Base-by-base conservation (phyloP, 139 green algal species). In the Trebouxia sp. region DNA sequence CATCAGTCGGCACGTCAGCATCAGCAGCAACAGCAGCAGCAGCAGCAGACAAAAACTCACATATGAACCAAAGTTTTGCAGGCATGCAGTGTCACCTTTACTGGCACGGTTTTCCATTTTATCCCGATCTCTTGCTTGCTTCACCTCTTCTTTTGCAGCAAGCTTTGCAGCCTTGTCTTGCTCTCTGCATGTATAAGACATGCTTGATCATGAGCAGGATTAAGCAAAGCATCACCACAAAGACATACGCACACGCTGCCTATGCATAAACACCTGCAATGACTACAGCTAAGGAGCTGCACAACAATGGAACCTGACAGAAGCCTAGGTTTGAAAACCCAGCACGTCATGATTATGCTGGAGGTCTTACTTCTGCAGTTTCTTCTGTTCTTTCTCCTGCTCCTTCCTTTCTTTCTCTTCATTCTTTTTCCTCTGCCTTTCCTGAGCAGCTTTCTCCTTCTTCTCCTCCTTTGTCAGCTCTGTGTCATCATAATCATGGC, bases 361-460 rank as follows among this genome's bases (percentile, higher is more conserved):
- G 43, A 1, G 1, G 30, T 26, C 47, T 37, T 41, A 80, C 75
- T 45, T 80, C 47, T 80, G 47, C 12, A 58, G 17, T 28, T 28
- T 58, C 47, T 72, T 72, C 37, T 12, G n/a, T 43, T 72, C 62
- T 8, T 72, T 72, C 35, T 72, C 62, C 28, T 80, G 58, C 58
- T 72, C 58, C 24, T 72, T 72, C 37, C 32, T 45, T 43, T 72
- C 62, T 8, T 72, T 72, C 35, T 72, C 62, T 45, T 80, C 53
- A 56, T 28, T 28, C 45, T 80, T 43, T 15, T 80, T 56, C 48
- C 37, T 80, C 75, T 80, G 28, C n/a, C 17, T 80, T 12, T 66
- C 75, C 30, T 80, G 26, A 67, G 75, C 75, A 50, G 75, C 53
- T 42, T 45, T 80, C 15, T n/a, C 75, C 30, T 67, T 62, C 75